Percentiles rank a stretch among this genome's conserved stretches.
Evolutionary conservation across 768 basidiomycete genomes (phyloP).

Genomic region (Austroboletus eburneus): DNA sequence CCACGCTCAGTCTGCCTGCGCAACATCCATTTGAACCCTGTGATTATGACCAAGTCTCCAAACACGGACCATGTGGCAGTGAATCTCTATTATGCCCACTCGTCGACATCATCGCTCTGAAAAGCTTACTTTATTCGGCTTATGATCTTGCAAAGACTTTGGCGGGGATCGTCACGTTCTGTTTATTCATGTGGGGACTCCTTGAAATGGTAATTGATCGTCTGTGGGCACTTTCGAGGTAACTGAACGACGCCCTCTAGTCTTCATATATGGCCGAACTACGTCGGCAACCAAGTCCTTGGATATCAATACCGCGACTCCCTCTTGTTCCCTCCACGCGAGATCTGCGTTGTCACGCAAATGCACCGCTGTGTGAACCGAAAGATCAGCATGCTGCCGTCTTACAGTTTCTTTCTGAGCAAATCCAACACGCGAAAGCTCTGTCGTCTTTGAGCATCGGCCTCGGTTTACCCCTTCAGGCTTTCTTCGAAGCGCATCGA

Average conservation of each 20-base stretch:
- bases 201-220: conserved; percentile 20
- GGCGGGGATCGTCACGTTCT: conserved; percentile 14
- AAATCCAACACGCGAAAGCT: conserved; percentile 26
- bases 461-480: conserved; percentile 18
- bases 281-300: conserved; percentile 1
- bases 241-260: conserved; percentile 13
- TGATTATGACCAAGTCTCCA: background rate
- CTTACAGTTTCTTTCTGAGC: conserved; percentile 26
- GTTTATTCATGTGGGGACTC: conserved; percentile 18
- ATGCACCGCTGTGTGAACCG: conserved; percentile 7
- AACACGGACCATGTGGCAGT: background rate
- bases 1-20: background rate
- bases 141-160: conserved; percentile 14
- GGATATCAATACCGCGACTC: conserved; percentile 1
- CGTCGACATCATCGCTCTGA: background rate
- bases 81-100: background rate
- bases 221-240: background rate
- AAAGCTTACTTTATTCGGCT: conserved; percentile 1
- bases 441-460: conserved; percentile 19
- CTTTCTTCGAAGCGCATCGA: conserved; percentile 21
- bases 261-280: conserved; percentile 10
- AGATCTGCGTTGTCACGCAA: conserved; percentile 2
- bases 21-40: background rate
- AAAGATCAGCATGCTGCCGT: conserved; percentile 16
- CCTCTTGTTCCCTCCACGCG: conserved; percentile 9